Evolutionary conservation across 2,329 filamentous ascomycete species (phyloP).

Genomic region (Hirsutella rhossiliensis): DNA sequence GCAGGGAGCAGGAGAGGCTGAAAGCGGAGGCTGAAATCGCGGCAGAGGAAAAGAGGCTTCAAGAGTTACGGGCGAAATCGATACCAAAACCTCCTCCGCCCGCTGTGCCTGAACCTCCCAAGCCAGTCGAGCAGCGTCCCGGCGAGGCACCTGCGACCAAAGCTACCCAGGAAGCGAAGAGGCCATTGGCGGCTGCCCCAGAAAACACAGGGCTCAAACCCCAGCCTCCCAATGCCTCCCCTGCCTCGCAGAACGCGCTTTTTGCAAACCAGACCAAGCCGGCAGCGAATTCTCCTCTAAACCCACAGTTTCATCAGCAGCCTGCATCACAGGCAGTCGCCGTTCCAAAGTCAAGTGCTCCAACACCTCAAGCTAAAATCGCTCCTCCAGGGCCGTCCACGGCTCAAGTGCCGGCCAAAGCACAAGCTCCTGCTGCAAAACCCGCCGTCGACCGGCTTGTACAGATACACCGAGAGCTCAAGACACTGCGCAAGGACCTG

Average conservation of each 20-base stretch:
- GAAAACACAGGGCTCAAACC: neutral
- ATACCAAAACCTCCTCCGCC: slow-evolving; percentile 30
- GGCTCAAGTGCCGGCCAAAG: neutral
- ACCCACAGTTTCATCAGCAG: neutral
- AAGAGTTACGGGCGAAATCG: slow-evolving; percentile 31
- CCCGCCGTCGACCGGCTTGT: slow-evolving; percentile 29
- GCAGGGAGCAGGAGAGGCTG: slow-evolving; percentile 32
- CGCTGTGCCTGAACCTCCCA: slow-evolving; percentile 9
- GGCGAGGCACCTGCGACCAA: slow-evolving; percentile 3
- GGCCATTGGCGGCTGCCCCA: neutral
- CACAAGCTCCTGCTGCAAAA: slow-evolving; percentile 1
- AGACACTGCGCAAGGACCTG: slow-evolving; percentile 49
- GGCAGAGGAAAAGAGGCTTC: slow-evolving; percentile 34
- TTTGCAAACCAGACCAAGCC: slow-evolving; percentile 12
- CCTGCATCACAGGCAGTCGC: neutral
- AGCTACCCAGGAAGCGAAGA: slow-evolving; percentile 6
- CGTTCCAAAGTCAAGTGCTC: neutral
- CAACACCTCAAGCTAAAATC: neutral
- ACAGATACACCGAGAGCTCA: slow-evolving; percentile 58
- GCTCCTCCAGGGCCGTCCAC: neutral
- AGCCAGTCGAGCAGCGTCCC: slow-evolving; percentile 4
- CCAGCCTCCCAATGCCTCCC: neutral
- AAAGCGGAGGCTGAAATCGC: slow-evolving; percentile 30
- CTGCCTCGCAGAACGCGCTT: slow-evolving; percentile 6
- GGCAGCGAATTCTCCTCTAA: slow-evolving; percentile 1